A percentile compares a stretch with the other conserved stretches of the same genome.
phyloP scores from a whole-genome alignment of 306 rosid genomes.

The Malus sieversii region DNA sequence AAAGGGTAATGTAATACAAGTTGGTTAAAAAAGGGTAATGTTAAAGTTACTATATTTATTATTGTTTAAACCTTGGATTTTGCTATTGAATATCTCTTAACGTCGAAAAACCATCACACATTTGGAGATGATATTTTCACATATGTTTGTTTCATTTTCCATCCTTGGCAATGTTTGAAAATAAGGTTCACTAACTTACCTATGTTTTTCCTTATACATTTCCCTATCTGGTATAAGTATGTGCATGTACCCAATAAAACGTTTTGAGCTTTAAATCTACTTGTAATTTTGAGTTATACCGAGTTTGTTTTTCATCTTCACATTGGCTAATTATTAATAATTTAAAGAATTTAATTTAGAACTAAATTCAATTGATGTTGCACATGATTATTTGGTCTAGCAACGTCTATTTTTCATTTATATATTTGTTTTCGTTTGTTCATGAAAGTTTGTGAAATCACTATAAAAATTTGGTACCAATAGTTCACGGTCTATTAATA shows the following conservation, averaged over 20 bases:
- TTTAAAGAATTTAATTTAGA: not conserved
- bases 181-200: not conserved
- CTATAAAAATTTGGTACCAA: too few relatives aligned
- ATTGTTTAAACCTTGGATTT: too few relatives aligned
- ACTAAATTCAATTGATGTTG: not conserved
- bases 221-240: not conserved
- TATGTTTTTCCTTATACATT: not conserved
- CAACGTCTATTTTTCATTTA: too few relatives aligned
- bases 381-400: too few relatives aligned
- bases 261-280: not conserved
- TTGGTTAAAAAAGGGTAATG: too few relatives aligned
- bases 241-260: conserved; percentile 13
- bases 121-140: too few relatives aligned
- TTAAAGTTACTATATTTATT: too few relatives aligned
- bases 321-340: not conserved
- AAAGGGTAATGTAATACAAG: not conserved
- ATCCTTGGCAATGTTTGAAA: not conserved
- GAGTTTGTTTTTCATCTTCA: not conserved
- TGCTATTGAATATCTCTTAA: too few relatives aligned
- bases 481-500: not conserved
- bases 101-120: too few relatives aligned
- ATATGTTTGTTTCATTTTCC: too few relatives aligned
- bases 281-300: conserved; percentile 23
- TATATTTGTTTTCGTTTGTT: not conserved
- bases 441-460: not conserved